Conservation (phyloP, 805 yeast genomes). For the Metschnikowia santaceciliae region DNA sequence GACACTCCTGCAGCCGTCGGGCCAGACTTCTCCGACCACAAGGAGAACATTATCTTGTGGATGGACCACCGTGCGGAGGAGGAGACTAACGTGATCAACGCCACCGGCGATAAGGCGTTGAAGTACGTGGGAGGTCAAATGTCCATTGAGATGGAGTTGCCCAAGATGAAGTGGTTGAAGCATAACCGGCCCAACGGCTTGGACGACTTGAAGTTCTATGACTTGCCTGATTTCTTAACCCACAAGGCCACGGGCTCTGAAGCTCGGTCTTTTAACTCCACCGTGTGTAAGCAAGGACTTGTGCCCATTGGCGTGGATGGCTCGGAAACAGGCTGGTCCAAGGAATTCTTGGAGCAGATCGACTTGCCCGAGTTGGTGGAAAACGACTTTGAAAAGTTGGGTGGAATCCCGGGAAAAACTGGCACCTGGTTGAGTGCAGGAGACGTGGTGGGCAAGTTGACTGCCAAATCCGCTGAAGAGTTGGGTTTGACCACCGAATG, state of each 20-base stretch:
- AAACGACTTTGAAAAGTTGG: conserved; percentile 72
- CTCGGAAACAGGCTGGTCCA: conserved; percentile 84
- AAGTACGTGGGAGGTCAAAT: conserved; percentile 95
- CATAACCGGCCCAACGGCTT: conserved; percentile 65
- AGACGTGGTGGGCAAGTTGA: conserved; percentile 75
- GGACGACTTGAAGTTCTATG: conserved; percentile 77
- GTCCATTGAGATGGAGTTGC: conserved; percentile 98
- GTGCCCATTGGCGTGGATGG: conserved; percentile 91
- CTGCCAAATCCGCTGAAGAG: conserved; percentile 65
- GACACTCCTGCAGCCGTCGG: conserved; percentile 85
- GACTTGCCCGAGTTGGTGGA: conserved; percentile 75
- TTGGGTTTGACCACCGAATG: conserved; percentile 78
- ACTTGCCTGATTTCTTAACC: conserved; percentile 86
- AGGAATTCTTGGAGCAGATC: conserved; percentile 63
- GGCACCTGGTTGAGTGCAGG: conserved; percentile 85
- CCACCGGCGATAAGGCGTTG: conserved; percentile 71
- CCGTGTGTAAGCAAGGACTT: conserved; percentile 93
- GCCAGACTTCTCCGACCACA: conserved; percentile 70
- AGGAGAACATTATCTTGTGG: conserved; percentile 89
- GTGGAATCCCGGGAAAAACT: conserved; percentile 73
- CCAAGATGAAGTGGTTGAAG: conserved; percentile 95
- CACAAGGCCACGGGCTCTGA: conserved; percentile 87
- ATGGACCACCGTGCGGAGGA: conserved; percentile 94
- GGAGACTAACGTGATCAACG: conserved; percentile 79
- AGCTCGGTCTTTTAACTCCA: conserved; percentile 83